A percentile compares a stretch with the other conserved stretches of the same genome.
Evolutionary conservation across 2,329 filamentous ascomycete genomes (phyloP).

Genomic region (Monosporascus ibericus): DNA sequence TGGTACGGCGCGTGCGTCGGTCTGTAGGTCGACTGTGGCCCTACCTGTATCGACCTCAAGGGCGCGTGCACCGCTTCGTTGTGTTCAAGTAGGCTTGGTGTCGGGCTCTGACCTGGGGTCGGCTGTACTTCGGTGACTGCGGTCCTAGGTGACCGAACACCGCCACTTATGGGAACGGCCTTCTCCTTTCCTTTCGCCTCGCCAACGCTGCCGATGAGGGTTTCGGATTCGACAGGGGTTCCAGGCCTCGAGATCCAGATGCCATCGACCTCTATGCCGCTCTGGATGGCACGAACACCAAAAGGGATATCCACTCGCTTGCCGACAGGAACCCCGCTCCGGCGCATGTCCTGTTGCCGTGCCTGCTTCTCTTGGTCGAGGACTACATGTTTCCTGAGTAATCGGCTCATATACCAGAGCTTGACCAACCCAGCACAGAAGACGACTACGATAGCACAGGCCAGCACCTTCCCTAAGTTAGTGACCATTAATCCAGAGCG

Average conservation of each 20-base stretch:
- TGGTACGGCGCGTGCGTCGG: conserved; percentile 16
- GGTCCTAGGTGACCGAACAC: conserved; percentile 8
- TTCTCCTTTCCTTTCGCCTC: conserved; percentile 21
- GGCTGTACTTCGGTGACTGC: conserved; percentile 16
- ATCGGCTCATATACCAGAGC: conserved; percentile 55
- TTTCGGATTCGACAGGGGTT: conserved; percentile 27
- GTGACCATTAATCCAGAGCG: neutral
- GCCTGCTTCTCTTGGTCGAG: conserved; percentile 61
- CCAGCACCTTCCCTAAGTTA: conserved; percentile 56
- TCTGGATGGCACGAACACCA: conserved; percentile 78
- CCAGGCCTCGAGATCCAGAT: conserved; percentile 64
- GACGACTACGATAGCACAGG: conserved; percentile 62
- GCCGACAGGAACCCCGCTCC: conserved; percentile 41
- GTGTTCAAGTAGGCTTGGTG: conserved; percentile 17
- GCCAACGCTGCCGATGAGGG: conserved; percentile 14
- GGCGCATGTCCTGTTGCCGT: conserved; percentile 46
- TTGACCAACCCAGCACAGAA: conserved; percentile 64
- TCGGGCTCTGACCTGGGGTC: conserved; percentile 20
- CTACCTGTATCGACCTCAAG: conserved; percentile 6
- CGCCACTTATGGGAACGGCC: conserved; percentile 10
- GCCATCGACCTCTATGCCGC: conserved; percentile 76
- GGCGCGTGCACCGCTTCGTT: conserved; percentile 8
- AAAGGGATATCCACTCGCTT: conserved; percentile 67
- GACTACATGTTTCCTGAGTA: conserved; percentile 50
- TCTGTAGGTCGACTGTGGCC: conserved; percentile 14